Evolutionary conservation across 179 eudicot species (phyloP).

Genomic region (Beta macrorhiza): DNA sequence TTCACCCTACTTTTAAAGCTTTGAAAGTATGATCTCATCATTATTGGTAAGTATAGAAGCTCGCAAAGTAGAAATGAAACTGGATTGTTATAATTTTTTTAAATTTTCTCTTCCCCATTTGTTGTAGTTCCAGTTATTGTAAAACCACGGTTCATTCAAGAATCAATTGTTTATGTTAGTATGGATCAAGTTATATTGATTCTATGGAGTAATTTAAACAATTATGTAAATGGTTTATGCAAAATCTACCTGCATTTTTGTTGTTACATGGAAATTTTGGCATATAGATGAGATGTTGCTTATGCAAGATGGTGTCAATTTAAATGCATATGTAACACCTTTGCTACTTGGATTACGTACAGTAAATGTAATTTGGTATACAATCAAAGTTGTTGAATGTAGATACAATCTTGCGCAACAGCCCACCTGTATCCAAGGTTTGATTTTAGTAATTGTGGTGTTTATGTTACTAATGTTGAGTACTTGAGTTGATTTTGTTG

Average conservation of each 20-base stretch:
- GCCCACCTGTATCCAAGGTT: too few relatives aligned
- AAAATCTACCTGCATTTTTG: background rate
- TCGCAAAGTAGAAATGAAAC: background rate
- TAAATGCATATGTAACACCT: too few relatives aligned
- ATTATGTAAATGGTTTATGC: background rate
- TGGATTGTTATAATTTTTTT: background rate
- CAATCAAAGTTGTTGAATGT: too few relatives aligned
- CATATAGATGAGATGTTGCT: background rate
- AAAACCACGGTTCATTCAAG: constrained; percentile 3
- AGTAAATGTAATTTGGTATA: too few relatives aligned
- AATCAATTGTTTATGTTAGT: background rate
- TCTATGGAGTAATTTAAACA: background rate
- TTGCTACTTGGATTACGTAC: too few relatives aligned
- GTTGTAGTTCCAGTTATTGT: constrained; percentile 11
- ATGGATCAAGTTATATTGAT: constrained; percentile 7
- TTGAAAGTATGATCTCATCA: constrained; percentile 21
- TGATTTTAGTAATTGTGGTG: too few relatives aligned
- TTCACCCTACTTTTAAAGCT: constrained; percentile 35
- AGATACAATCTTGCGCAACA: too few relatives aligned
- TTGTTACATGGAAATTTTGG: background rate
- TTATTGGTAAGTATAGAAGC: background rate
- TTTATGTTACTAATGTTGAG: too few relatives aligned
- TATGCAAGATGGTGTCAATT: too few relatives aligned
- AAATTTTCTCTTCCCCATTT: background rate
- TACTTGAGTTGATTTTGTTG: too few relatives aligned